Evolutionary conservation across 495 filamentous ascomycete genomes (phyloP).

Genomic region (Annulohypoxylon stygium): DNA sequence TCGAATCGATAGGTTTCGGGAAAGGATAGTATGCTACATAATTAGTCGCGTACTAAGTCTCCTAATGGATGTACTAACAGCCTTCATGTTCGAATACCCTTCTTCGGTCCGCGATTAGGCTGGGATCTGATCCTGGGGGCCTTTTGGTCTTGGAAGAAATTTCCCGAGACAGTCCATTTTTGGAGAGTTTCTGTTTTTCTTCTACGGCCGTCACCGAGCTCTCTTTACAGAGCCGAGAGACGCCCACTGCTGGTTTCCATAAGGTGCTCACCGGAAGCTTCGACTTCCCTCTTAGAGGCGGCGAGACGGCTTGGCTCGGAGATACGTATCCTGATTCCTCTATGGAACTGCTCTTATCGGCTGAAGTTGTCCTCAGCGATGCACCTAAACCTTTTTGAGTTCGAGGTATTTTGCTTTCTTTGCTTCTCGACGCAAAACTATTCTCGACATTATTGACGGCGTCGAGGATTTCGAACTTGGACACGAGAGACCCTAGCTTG

Average conservation of each 20-base stretch:
- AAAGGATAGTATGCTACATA: slow-evolving; percentile 37
- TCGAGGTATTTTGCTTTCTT: slow-evolving; percentile 29
- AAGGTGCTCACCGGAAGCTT: slow-evolving; percentile 12
- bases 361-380: slow-evolving; percentile 6
- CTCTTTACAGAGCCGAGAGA: background rate
- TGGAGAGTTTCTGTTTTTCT: slow-evolving; percentile 2
- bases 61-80: slow-evolving; percentile 39
- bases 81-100: slow-evolving; percentile 51
- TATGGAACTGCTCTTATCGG: background rate
- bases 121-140: slow-evolving; percentile 46
- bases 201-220: slow-evolving; percentile 6
- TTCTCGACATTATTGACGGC: slow-evolving; percentile 46
- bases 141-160: slow-evolving; percentile 29
- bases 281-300: slow-evolving; percentile 7
- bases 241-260: background rate
- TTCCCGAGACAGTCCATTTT: slow-evolving; percentile 6
- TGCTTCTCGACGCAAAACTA: slow-evolving; percentile 27
- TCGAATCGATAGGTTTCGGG: slow-evolving; percentile 9
- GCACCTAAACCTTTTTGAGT: slow-evolving; percentile 6
- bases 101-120: slow-evolving; percentile 50
- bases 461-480: slow-evolving; percentile 59
- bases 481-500: slow-evolving; percentile 53
- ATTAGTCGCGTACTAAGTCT: slow-evolving; percentile 14
- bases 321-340: slow-evolving; percentile 9
- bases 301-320: slow-evolving; percentile 23